Base-by-base conservation (phyloP, 2,329 filamentous ascomycete genomes). In the Zasmidium angulare region DNA sequence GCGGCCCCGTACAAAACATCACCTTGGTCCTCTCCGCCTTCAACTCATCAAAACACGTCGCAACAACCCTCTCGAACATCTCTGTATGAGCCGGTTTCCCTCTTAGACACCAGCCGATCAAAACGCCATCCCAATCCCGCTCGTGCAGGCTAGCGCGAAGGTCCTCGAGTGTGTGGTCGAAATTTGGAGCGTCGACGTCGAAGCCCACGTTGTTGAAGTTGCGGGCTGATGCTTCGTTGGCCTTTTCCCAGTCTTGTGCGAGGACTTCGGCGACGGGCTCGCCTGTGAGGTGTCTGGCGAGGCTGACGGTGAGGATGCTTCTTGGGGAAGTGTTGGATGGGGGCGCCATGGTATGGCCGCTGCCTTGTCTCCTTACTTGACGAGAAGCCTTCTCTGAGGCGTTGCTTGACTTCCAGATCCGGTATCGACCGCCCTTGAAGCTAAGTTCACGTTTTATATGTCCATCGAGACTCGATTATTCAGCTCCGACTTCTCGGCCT, bases 31-130 rank as follows among this genome's bases (percentile, higher is more conserved):
- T 26, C 46, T 49, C 48, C 14, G 6, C 26, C 21, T 36, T 49
- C n/a, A 58, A 17, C 51, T 53, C 56, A 4, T 54, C 56, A 14
- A 46, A 21, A 14, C 23, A 40, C 2, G 29, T 29, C 9, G 19
- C 36, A n/a, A 58, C 50, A 23, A 58, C 20, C 26, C 36, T n/a
- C 26, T 58, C 56, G 23, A 50, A 58, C 40, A 53, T 53, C 23
- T 23, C 56, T 11, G 50, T 54, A 17, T 36, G 43, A 14, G 47
- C 23, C 12, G 24, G 9, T 7, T 53, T 23, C 1, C 50, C 56
- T 26, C 43, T 31, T 40, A 53, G 26, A 50, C 50, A 58, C 56
- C 50, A 49, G 47, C 56, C 50, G 11, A 58, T 29, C 22, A 58
- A 12, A 1, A 53, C 43, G 7, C 56, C 56, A 22, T 29, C 29